Conservation (phyloP, 805 yeast species). For the Schwanniomyces occidentalis region DNA sequence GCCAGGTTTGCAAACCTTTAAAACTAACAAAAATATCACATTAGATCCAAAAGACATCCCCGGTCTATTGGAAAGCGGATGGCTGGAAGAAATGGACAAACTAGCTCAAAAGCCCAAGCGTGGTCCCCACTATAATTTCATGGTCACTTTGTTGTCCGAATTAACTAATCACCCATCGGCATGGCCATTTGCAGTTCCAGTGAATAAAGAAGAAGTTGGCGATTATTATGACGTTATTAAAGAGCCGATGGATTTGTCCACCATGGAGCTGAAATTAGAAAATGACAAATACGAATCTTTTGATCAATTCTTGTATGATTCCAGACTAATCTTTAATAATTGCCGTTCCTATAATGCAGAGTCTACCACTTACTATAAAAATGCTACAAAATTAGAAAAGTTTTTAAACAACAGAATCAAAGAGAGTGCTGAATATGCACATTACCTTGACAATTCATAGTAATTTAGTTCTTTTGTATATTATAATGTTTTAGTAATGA, state of each 20-base stretch:
- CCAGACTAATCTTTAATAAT: conserved; percentile 81
- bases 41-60: conserved; percentile 84
- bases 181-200: conserved; percentile 97
- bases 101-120: conserved; percentile 92
- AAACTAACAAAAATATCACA: conserved; percentile 41
- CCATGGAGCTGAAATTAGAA: conserved; percentile 92
- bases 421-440: conserved; percentile 91
- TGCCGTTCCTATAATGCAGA: conserved; percentile 93
- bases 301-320: conserved; percentile 90
- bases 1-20: conserved; percentile 77
- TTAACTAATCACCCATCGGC: conserved; percentile 93
- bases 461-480: conserved; percentile 3
- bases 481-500: too few relatives aligned
- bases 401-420: conserved; percentile 78
- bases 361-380: conserved; percentile 90
- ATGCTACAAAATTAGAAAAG: conserved; percentile 92
- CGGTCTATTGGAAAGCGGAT: conserved; percentile 89
- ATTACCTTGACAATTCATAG: conserved; percentile 50
- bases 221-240: conserved; percentile 95
- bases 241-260: conserved; percentile 96
- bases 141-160: conserved; percentile 86
- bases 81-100: conserved; percentile 98
- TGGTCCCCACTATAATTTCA: conserved; percentile 90
- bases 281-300: conserved; percentile 87
- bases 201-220: conserved; percentile 88